These are phyloP conservation scores for Candida tetrigidarum DNA, from an alignment of 1,139 yeast genomes.

Conservation along the genomic window DNA sequence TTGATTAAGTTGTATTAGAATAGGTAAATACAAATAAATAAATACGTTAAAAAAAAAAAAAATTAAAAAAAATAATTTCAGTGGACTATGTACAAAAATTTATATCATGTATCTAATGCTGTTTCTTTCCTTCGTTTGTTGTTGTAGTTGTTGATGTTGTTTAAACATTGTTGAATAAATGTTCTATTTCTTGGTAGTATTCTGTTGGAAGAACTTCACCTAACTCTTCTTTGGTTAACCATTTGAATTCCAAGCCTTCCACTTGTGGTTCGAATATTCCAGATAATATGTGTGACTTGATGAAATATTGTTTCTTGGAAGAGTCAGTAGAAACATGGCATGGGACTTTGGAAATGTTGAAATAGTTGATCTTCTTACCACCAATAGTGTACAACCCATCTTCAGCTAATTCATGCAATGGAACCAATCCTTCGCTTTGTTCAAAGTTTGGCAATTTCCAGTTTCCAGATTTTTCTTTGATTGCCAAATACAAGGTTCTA, in stretches of 20 bases:
- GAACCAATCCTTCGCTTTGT: constrained; percentile 31
- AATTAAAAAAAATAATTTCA: neutral
- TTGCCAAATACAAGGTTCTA: constrained; percentile 77
- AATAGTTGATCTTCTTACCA: constrained; percentile 77
- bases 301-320: constrained; percentile 59
- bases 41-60: neutral
- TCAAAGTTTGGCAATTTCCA: constrained; percentile 84
- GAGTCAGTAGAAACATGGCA: constrained; percentile 55
- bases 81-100: constrained; percentile 11
- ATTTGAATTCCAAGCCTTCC: constrained; percentile 51
- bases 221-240: constrained; percentile 88
- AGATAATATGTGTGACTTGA: constrained; percentile 90
- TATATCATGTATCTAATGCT: constrained; percentile 4
- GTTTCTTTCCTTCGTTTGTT: too few species aligned
- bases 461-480: constrained; percentile 48
- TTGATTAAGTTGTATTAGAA: neutral
- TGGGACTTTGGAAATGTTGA: constrained; percentile 90
- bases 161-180: constrained; percentile 53
- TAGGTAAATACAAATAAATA: neutral
- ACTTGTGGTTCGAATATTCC: constrained; percentile 70
- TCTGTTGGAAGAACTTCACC: constrained; percentile 52
- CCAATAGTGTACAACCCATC: constrained; percentile 72
- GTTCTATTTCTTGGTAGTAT: constrained; percentile 60
- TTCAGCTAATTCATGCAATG: constrained; percentile 78
- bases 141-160: too few species aligned